A percentile compares a stretch with the other conserved stretches of the same genome.
phyloP scores from a whole-genome alignment of 257 asterid species.

The Nicotiana knightiana region DNA sequence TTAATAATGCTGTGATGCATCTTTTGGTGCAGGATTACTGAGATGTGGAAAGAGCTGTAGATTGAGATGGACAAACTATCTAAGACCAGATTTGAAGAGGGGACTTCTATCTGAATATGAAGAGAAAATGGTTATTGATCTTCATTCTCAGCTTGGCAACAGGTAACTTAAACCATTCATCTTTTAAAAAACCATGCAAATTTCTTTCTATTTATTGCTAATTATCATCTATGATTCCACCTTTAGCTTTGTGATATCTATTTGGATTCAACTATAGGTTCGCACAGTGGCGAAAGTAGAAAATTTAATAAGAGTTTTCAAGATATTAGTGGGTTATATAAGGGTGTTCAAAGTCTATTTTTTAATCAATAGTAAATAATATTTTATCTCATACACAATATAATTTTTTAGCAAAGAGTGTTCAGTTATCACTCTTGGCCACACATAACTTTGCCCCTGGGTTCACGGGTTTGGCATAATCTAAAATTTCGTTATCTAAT shows the following conservation, averaged over 20 bases:
- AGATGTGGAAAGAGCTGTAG: constrained; percentile 98
- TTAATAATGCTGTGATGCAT: neutral
- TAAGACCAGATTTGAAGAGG: constrained; percentile 90
- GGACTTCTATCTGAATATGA: constrained; percentile 86
- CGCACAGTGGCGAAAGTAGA: fast-evolving
- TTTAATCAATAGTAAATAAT: too few species aligned
- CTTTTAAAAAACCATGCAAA: neutral
- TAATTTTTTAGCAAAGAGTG: too few species aligned
- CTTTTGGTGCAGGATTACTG: constrained; percentile 48
- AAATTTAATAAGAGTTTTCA: too few species aligned
- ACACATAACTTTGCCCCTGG: too few species aligned
- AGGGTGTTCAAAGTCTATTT: too few species aligned
- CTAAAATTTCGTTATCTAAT: too few species aligned
- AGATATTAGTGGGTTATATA: too few species aligned
- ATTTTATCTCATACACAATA: too few species aligned
- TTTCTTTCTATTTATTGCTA: neutral
- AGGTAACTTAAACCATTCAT: constrained; percentile 30
- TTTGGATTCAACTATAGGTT: neutral
- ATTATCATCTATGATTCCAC: neutral
- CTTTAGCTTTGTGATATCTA: neutral
- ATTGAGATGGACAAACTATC: constrained; percentile 89
- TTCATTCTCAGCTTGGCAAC: constrained; percentile 94
- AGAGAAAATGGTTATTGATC: constrained; percentile 92
- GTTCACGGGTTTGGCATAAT: too few species aligned
- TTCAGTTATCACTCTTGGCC: too few species aligned